Conservation (phyloP, 768 basidiomycete species). For the Suillus subalutaceus region DNA sequence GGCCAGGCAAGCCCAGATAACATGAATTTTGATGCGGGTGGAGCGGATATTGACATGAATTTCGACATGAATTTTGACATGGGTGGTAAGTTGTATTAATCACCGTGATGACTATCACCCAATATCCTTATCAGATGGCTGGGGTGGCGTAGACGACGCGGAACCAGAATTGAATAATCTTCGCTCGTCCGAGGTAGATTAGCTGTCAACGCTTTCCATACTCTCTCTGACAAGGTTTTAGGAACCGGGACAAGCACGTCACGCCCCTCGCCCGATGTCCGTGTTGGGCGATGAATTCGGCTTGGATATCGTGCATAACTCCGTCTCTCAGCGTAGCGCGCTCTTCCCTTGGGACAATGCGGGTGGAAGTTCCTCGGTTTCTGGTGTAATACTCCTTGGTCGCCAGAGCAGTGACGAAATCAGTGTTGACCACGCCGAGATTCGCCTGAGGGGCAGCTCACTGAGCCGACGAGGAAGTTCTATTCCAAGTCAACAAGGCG, state of each 20-base stretch:
- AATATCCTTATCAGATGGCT: slow-evolving; percentile 22
- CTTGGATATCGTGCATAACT: slow-evolving; percentile 44
- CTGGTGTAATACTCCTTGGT: slow-evolving; percentile 37
- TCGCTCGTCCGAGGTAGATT: slow-evolving; percentile 67
- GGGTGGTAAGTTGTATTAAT: slow-evolving; percentile 21
- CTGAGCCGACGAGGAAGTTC: slow-evolving; percentile 61
- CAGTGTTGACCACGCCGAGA: slow-evolving; percentile 55
- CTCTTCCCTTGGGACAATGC: slow-evolving; percentile 88
- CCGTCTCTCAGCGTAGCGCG: slow-evolving; percentile 64
- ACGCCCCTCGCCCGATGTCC: slow-evolving; percentile 60
- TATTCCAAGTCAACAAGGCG: slow-evolving; percentile 49
- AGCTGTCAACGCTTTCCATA: not conserved
- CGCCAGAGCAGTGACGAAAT: slow-evolving; percentile 45
- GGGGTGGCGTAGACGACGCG: slow-evolving; percentile 21
- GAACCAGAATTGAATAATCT: slow-evolving; percentile 25
- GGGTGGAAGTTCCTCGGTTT: slow-evolving; percentile 60
- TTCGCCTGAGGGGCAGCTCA: slow-evolving; percentile 56
- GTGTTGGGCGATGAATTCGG: slow-evolving; percentile 52
- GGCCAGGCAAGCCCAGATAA: not conserved
- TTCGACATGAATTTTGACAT: slow-evolving; percentile 25
- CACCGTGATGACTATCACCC: not conserved
- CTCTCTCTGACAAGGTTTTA: slow-evolving; percentile 33
- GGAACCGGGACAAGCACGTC: slow-evolving; percentile 88
- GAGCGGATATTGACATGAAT: slow-evolving; percentile 25
- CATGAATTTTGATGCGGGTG: slow-evolving; percentile 11